These are phyloP conservation scores for Podospora pseudopauciseta DNA, from an alignment of 495 filamentous ascomycete genomes.

Conservation along the genomic window DNA sequence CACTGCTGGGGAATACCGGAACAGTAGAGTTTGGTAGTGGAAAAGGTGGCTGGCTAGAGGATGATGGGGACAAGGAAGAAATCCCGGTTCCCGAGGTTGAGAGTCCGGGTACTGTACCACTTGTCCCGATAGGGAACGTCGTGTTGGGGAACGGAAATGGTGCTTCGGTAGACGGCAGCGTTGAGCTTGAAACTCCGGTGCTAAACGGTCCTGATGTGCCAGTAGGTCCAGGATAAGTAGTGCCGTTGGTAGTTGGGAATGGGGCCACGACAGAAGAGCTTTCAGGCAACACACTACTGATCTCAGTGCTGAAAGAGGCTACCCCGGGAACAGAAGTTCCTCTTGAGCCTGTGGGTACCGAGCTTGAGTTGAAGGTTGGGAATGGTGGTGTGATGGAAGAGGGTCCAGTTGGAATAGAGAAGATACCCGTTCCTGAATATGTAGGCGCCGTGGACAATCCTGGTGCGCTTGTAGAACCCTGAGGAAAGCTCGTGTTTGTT, in stretches of 20 bases:
- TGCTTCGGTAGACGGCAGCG: neutral
- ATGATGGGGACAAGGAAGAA: neutral
- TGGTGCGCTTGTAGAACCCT: conserved; percentile 15
- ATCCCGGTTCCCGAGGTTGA: neutral
- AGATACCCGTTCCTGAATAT: conserved; percentile 1
- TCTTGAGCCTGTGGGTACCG: neutral
- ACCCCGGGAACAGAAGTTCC: neutral
- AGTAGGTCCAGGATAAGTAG: neutral
- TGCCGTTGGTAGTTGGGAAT: conserved; percentile 1
- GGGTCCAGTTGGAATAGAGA: neutral
- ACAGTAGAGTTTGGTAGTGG: neutral
- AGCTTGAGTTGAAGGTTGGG: neutral
- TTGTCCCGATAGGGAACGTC: conserved; percentile 7
- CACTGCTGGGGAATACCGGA: neutral
- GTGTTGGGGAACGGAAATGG: conserved; percentile 17
- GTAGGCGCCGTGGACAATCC: neutral
- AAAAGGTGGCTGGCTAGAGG: neutral
- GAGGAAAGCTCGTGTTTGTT: conserved; percentile 14
- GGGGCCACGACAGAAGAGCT: neutral
- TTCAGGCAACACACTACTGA: neutral
- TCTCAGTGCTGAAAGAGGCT: neutral
- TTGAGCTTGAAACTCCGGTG: neutral
- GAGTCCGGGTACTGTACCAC: neutral
- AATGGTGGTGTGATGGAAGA: neutral
- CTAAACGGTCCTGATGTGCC: neutral